Percentiles rank a stretch among this genome's conserved stretches.
phyloP scores from a whole-genome alignment of 495 filamentous ascomycete species.

The Penicillium riverlandense region DNA sequence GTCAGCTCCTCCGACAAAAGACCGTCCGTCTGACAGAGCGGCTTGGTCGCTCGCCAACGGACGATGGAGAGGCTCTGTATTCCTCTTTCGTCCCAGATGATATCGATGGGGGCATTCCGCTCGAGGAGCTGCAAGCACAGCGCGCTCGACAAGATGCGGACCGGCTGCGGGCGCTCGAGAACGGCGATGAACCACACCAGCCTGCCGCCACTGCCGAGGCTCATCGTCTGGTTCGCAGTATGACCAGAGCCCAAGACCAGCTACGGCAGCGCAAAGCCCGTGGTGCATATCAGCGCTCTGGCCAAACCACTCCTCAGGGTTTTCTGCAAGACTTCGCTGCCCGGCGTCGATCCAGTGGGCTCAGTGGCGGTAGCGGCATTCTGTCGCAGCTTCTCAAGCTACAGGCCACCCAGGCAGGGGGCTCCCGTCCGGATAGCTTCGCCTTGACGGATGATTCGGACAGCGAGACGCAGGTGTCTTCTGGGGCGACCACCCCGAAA shows the following conservation, averaged over 20 bases:
- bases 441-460: slow-evolving; percentile 34
- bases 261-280: slow-evolving; percentile 25
- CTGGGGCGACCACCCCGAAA: slow-evolving; percentile 28
- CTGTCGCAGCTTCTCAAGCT: slow-evolving; percentile 33
- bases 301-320: slow-evolving; percentile 31
- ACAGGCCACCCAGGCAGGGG: slow-evolving; percentile 20
- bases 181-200: slow-evolving; percentile 12
- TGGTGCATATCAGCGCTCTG: slow-evolving; percentile 31
- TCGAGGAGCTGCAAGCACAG: slow-evolving; percentile 14
- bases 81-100: slow-evolving; percentile 29
- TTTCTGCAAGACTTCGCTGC: slow-evolving; percentile 19
- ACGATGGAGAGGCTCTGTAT: slow-evolving; percentile 31
- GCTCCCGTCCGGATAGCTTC: slow-evolving; percentile 24
- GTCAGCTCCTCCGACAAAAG: slow-evolving; percentile 30
- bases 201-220: slow-evolving; percentile 30
- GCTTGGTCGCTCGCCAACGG: slow-evolving; percentile 26
- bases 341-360: slow-evolving; percentile 18
- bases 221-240: slow-evolving; percentile 36
- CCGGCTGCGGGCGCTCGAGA: slow-evolving; percentile 8
- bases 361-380: slow-evolving; percentile 29
- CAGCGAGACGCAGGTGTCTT: slow-evolving; percentile 29
- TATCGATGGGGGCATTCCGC: slow-evolving; percentile 18
- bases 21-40: slow-evolving; percentile 26
- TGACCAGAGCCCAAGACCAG: slow-evolving; percentile 23
- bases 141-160: slow-evolving; percentile 16